These are phyloP conservation scores for Ceratocystis destructans DNA, from an alignment of 2,329 filamentous ascomycete genomes.

Conservation along the genomic window DNA sequence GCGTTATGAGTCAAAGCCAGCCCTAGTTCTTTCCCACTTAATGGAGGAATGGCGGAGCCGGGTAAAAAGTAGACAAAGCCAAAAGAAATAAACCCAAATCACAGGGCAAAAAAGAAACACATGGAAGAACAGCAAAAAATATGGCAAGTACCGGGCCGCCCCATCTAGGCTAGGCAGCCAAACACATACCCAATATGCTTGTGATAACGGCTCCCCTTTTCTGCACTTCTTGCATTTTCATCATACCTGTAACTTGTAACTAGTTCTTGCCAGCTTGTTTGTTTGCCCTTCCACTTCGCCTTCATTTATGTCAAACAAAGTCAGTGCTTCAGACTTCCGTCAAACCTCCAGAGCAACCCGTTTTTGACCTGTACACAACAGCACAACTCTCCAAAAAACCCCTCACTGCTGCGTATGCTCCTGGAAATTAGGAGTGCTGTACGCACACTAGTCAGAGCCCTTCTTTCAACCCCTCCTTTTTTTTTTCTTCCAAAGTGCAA, in stretches of 20 bases:
- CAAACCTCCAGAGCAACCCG: conserved; percentile 1
- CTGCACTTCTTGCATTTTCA: no score
- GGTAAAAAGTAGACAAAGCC: background rate
- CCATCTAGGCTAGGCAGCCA: background rate
- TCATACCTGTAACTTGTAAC: background rate
- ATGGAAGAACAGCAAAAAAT: background rate
- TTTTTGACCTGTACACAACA: no score
- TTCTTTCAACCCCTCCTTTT: no score
- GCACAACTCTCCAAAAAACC: no score
- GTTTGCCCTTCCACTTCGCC: background rate
- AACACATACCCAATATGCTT: background rate
- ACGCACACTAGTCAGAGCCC: no score
- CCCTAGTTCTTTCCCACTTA: background rate
- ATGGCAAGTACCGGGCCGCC: background rate
- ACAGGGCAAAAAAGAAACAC: background rate
- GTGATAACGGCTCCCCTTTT: background rate
- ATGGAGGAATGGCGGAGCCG: background rate
- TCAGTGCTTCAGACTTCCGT: background rate
- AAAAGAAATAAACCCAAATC: background rate
- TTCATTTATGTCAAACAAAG: background rate
- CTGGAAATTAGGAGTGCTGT: no score
- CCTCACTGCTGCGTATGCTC: no score
- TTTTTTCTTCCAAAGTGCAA: background rate
- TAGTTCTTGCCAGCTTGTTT: background rate
- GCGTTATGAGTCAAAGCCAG: background rate